Conservation (phyloP, 1,284 basidiomycete species). For the Psilocybe mexicana region DNA sequence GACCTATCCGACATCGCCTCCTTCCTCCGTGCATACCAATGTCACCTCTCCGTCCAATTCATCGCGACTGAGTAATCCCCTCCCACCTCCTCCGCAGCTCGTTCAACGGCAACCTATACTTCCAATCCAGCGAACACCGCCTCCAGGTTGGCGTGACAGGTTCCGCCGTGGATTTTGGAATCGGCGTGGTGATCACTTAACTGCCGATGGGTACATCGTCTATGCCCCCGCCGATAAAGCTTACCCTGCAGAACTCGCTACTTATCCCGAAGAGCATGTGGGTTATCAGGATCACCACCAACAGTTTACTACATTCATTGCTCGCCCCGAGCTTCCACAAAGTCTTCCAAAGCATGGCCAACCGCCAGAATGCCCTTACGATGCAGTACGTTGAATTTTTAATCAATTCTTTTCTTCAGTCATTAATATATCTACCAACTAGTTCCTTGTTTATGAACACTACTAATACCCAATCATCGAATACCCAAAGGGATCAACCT, state of each 20-base stretch:
- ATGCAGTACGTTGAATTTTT: slow-evolving; percentile 38
- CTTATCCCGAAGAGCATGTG: slow-evolving; percentile 57
- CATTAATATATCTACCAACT: not conserved
- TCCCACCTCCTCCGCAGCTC: slow-evolving; percentile 14
- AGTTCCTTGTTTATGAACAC: slow-evolving; percentile 35
- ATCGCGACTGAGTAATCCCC: slow-evolving; percentile 15
- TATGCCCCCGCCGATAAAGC: slow-evolving; percentile 54
- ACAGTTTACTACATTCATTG: slow-evolving; percentile 37
- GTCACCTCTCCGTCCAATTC: slow-evolving; percentile 7
- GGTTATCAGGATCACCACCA: slow-evolving; percentile 57
- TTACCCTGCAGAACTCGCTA: slow-evolving; percentile 57
- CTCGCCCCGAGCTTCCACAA: slow-evolving; percentile 55
- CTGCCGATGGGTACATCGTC: slow-evolving; percentile 53
- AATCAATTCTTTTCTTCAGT: not conserved
- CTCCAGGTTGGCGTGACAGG: slow-evolving; percentile 19
- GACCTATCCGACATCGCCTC: slow-evolving; percentile 12
- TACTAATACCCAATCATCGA: slow-evolving; percentile 7
- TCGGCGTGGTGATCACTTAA: slow-evolving; percentile 65
- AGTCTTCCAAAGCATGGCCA: slow-evolving; percentile 56
- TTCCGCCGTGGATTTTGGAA: slow-evolving; percentile 68
- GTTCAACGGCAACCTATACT: slow-evolving; percentile 16
- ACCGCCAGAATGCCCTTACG: slow-evolving; percentile 55
- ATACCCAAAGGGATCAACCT: not conserved
- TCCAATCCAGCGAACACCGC: slow-evolving; percentile 8
- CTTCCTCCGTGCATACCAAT: not conserved